Conservation (phyloP, 768 basidiomycete genomes). For the Mycena amicta region DNA sequence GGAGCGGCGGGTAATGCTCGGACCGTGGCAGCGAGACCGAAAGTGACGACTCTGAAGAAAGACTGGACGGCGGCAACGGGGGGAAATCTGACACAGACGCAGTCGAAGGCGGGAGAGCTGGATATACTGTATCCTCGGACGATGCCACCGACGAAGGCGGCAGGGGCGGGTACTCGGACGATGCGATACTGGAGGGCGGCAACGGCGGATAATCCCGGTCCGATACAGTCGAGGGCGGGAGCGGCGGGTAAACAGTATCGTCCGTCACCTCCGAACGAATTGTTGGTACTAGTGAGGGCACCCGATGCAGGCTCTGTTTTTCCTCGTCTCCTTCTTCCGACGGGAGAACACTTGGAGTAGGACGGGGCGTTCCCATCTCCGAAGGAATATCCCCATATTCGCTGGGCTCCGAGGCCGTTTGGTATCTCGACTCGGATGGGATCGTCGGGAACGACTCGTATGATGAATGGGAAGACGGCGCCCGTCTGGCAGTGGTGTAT, state of each 20-base stretch:
- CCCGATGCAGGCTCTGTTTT: constrained; percentile 16
- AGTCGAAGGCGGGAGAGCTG: constrained; percentile 45
- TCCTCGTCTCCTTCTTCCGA: constrained; percentile 30
- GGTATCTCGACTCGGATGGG: constrained; percentile 54
- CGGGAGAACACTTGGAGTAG: constrained; percentile 36
- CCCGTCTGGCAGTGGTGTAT: constrained; percentile 42
- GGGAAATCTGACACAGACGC: constrained; percentile 27
- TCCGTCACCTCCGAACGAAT: constrained; percentile 22
- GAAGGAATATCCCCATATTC: constrained; percentile 46
- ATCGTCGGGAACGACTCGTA: constrained; percentile 63
- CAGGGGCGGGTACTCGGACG: constrained; percentile 21
- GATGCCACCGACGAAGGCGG: constrained; percentile 26
- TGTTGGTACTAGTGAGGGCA: constrained; percentile 22
- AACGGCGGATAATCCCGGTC: constrained; percentile 43
- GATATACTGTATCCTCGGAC: constrained; percentile 34
- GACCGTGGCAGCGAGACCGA: constrained; percentile 26
- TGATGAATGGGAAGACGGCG: constrained; percentile 51
- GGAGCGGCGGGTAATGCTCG: constrained; percentile 10
- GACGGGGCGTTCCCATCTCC: constrained; percentile 43
- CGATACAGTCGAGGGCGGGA: constrained; percentile 25
- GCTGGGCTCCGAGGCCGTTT: constrained; percentile 30
- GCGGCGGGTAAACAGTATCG: constrained; percentile 21
- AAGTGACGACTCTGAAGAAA: constrained; percentile 29
- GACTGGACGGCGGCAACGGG: constrained; percentile 26
- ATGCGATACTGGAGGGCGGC: constrained; percentile 36